These are phyloP conservation scores for Spirogloea muscicola DNA, from an alignment of 139 green algal genomes.

Conservation along the genomic window DNA sequence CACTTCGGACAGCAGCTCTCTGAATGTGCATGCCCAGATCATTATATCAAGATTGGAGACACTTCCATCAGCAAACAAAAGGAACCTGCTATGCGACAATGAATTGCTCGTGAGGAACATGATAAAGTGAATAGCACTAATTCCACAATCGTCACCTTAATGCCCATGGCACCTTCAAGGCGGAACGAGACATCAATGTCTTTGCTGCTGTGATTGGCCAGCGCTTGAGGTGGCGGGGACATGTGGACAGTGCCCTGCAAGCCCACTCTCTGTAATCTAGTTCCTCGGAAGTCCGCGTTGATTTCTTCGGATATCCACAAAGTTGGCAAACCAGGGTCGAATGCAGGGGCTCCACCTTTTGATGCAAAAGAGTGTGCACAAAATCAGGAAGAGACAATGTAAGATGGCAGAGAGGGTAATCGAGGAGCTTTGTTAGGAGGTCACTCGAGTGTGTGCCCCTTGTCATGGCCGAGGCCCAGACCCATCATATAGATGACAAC, in stretches of 20 bases:
- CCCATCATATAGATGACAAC: no score
- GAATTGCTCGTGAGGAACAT: no score
- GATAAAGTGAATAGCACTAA: no score
- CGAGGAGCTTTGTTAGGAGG: background rate
- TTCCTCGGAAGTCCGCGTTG: constrained; percentile 28
- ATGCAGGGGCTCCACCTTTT: background rate
- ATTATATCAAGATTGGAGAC: no score
- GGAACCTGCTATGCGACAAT: no score
- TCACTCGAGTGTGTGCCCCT: no score
- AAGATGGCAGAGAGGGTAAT: background rate
- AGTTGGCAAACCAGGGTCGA: background rate
- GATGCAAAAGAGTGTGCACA: background rate
- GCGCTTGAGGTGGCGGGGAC: background rate
- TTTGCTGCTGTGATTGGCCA: no score
- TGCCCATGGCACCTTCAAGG: constrained; percentile 26
- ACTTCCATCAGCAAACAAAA: no score
- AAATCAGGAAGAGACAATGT: background rate
- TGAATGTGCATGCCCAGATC: no score
- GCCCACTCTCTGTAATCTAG: constrained; percentile 4
- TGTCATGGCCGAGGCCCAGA: no score
- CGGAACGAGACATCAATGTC: constrained; percentile 40
- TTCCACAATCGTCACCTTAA: constrained; percentile 21
- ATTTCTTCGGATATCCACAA: constrained; percentile 19
- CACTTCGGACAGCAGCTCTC: no score
- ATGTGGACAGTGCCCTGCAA: constrained; percentile 22